Evolutionary conservation across 805 yeast species (phyloP).

Genomic region (Metschnikowia gelsemii): DNA sequence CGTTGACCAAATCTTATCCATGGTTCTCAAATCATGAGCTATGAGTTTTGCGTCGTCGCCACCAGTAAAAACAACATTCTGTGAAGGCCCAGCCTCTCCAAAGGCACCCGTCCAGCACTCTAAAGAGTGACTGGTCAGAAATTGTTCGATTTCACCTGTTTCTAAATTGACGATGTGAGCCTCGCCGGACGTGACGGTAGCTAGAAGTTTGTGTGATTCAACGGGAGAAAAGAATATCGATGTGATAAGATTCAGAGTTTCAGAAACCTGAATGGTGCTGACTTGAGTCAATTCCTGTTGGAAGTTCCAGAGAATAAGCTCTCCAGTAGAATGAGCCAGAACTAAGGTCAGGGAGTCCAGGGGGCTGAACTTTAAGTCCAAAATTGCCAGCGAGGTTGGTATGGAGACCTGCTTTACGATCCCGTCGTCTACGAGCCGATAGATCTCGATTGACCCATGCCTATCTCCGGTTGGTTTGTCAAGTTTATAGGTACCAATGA

Average conservation of each 20-base stretch:
- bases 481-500: constrained; percentile 81
- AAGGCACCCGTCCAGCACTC: constrained; percentile 90
- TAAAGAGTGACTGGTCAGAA: constrained; percentile 53
- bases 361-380: constrained; percentile 74
- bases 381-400: constrained; percentile 58
- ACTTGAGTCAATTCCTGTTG: constrained; percentile 20
- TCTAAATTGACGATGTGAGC: constrained; percentile 43
- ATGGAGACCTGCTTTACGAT: constrained; percentile 15
- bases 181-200: constrained; percentile 71
- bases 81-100: constrained; percentile 53
- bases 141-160: constrained; percentile 18
- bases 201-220: constrained; percentile 37
- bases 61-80: constrained; percentile 71
- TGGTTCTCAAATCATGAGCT: constrained; percentile 63
- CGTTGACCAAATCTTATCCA: constrained; percentile 40
- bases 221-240: constrained; percentile 59
- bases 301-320: constrained; percentile 58
- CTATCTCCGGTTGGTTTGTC: constrained; percentile 55
- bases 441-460: constrained; percentile 58
- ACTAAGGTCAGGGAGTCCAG: constrained; percentile 47
- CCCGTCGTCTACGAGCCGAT: constrained; percentile 26
- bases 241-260: constrained; percentile 53
- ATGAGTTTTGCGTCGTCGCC: constrained; percentile 83
- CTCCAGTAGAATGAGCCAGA: constrained; percentile 82
- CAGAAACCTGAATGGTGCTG: constrained; percentile 45